Conservation (phyloP, 495 filamentous ascomycete genomes). For the Peziza echinospora region DNA sequence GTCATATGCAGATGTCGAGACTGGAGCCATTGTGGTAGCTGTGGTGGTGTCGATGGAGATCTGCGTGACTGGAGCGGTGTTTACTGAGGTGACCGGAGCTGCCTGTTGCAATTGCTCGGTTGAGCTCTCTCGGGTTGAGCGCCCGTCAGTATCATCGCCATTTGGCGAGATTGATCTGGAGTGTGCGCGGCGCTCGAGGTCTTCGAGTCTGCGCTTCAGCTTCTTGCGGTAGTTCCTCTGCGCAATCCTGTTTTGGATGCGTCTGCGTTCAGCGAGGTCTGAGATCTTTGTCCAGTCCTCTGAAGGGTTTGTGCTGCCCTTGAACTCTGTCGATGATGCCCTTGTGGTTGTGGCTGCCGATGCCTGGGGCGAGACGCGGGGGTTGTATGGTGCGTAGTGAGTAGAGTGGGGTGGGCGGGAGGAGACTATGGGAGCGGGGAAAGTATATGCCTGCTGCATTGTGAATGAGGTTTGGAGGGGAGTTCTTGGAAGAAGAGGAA, state of each 20-base stretch:
- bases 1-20: conserved; percentile 14
- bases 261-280: conserved; percentile 75
- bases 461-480: neutral
- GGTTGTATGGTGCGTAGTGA: neutral
- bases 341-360: conserved; percentile 10
- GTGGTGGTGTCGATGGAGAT: neutral
- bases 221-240: conserved; percentile 99
- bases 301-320: conserved; percentile 83
- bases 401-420: conserved; percentile 6
- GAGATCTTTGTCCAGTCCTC: conserved; percentile 99
- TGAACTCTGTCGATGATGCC: conserved; percentile 72
- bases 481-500: too few species aligned
- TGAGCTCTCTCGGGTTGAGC: conserved; percentile 24
- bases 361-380: conserved; percentile 9
- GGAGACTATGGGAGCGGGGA: conserved; percentile 10
- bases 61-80: conserved; percentile 14
- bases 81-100: conserved; percentile 21
- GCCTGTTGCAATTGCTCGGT: conserved; percentile 41
- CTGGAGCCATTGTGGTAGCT: conserved; percentile 1
- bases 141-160: conserved; percentile 20
- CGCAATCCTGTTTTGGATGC: conserved; percentile 94
- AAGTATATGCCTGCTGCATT: conserved; percentile 11
- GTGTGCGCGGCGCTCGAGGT: conserved; percentile 78
- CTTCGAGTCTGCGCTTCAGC: conserved; percentile 91
- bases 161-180: conserved; percentile 39